Percentiles rank a stretch among this genome's conserved stretches.
phyloP scores from a whole-genome alignment of 768 basidiomycete species.

The Lactifluus hygrophoroides region DNA sequence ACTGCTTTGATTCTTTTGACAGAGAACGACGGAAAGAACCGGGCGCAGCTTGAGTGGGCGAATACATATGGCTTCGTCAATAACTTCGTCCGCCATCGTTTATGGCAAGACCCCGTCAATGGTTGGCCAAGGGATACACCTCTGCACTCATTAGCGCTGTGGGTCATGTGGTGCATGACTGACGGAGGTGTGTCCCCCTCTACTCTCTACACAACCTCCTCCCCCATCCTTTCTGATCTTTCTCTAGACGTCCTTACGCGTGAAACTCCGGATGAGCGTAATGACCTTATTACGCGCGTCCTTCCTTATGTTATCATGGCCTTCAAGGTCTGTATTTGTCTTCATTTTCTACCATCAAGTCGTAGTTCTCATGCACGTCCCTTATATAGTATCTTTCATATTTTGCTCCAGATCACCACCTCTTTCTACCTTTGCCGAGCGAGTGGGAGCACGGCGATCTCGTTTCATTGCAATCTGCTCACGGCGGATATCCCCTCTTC shows the following conservation, averaged over 20 bases:
- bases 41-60: constrained; percentile 43
- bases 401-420: constrained; percentile 55
- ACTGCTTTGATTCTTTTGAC: constrained; percentile 46
- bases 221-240: neutral
- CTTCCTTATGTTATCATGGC: constrained; percentile 22
- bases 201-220: neutral
- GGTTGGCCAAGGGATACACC: constrained; percentile 53
- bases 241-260: constrained; percentile 24
- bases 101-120: constrained; percentile 35
- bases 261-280: constrained; percentile 25
- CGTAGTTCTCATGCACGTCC: constrained; percentile 33
- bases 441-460: constrained; percentile 21
- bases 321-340: constrained; percentile 28
- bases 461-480: constrained; percentile 30
- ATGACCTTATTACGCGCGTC: constrained; percentile 24
- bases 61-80: constrained; percentile 41
- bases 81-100: constrained; percentile 35
- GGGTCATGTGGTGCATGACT: constrained; percentile 56
- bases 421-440: constrained; percentile 39
- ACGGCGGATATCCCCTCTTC: constrained; percentile 44
- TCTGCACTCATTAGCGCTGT: constrained; percentile 45
- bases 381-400: constrained; percentile 47
- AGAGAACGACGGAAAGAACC: constrained; percentile 64
- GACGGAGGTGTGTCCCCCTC: constrained; percentile 35
- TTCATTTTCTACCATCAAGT: constrained; percentile 34